Conservation (phyloP, 805 yeast genomes). For the Cyberlindnera nakhonratchasimensis region DNA sequence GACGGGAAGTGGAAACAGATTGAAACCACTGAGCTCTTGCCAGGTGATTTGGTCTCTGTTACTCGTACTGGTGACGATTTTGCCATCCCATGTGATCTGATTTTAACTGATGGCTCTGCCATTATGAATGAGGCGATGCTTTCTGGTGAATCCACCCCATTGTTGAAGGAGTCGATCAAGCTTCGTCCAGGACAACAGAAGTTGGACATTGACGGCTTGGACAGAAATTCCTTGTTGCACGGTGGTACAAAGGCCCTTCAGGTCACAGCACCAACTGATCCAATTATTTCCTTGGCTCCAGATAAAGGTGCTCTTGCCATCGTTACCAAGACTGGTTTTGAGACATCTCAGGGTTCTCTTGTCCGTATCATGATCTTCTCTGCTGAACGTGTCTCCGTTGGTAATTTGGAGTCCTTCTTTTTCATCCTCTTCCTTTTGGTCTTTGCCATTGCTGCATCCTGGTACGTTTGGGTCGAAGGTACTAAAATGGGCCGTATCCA, state of each 20-base stretch:
- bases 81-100: conserved; percentile 91
- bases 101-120: conserved; percentile 84
- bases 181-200: conserved; percentile 71
- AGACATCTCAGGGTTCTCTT: conserved; percentile 94
- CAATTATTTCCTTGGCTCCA: conserved; percentile 55
- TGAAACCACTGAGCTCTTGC: conserved; percentile 73
- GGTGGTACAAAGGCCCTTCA: conserved; percentile 98
- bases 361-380: conserved; percentile 98
- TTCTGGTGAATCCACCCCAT: conserved; percentile 96
- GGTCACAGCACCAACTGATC: conserved; percentile 65
- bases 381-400: conserved; percentile 94
- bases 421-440: conserved; percentile 85
- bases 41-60: conserved; percentile 87
- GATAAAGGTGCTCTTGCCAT: conserved; percentile 90
- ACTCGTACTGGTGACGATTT: conserved; percentile 87
- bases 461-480: conserved; percentile 99
- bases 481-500: conserved; percentile 93
- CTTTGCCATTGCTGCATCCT: conserved; percentile 92
- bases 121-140: conserved; percentile 99
- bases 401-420: conserved; percentile 89
- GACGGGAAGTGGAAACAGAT: conserved; percentile 64
- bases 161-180: conserved; percentile 85
- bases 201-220: conserved; percentile 76
- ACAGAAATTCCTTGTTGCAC: conserved; percentile 81
- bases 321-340: conserved; percentile 94